A percentile compares a stretch with the other conserved stretches of the same genome.
Evolutionary conservation across 2,329 filamentous ascomycete species (phyloP).

Genomic region (Cadophora malorum): DNA sequence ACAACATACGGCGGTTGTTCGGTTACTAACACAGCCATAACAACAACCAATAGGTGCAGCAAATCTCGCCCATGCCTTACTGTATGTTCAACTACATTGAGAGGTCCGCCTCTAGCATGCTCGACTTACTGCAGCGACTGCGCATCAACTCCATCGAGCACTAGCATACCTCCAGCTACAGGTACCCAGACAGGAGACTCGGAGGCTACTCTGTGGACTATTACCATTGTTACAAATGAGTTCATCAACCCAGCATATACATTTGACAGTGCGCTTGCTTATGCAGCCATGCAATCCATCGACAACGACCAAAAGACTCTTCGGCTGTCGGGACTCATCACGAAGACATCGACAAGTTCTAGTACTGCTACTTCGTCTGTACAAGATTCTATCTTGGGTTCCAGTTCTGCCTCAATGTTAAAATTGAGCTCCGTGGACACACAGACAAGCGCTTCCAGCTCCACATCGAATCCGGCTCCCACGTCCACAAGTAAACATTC

Average conservation of each 20-base stretch:
- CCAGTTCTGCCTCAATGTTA: neutral
- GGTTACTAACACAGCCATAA: conserved; percentile 3
- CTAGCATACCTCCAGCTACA: neutral
- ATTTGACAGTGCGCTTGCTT: conserved; percentile 1
- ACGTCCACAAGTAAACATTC: neutral
- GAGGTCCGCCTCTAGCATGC: neutral
- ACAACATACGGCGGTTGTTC: neutral
- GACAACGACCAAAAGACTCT: conserved; percentile 8
- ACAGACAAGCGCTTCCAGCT: neutral
- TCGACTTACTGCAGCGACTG: neutral
- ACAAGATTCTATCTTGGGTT: neutral
- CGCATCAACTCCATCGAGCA: neutral
- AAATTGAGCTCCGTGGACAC: neutral
- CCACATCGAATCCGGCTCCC: neutral
- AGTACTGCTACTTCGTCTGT: neutral
- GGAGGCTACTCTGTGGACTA: neutral
- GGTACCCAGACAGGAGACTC: neutral
- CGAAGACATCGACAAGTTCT: neutral
- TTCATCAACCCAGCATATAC: conserved; percentile 1
- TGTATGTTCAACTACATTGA: conserved; percentile 5
- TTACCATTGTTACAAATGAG: conserved; percentile 8
- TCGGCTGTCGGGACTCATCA: neutral
- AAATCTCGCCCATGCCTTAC: neutral
- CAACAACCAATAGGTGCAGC: neutral
- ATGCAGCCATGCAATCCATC: conserved; percentile 12